phyloP scores from a whole-genome alignment of 306 rosid species.

The Inga laurina region DNA sequence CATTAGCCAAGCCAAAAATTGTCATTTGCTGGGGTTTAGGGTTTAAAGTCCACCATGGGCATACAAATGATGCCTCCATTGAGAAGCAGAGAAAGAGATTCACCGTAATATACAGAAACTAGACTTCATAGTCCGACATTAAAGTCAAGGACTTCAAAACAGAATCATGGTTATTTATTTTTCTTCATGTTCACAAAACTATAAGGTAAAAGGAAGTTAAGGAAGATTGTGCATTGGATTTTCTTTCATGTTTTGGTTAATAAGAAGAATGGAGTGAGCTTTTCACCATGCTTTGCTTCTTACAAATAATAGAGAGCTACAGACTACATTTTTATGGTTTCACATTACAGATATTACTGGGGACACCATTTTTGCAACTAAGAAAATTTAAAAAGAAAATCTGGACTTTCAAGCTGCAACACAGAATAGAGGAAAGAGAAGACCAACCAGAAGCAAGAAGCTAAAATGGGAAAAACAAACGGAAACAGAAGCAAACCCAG shows the following conservation, averaged over 20 bases:
- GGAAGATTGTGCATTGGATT: neutral
- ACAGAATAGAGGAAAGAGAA: neutral
- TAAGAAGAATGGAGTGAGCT: constrained; percentile 1
- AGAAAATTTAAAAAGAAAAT: constrained; percentile 2
- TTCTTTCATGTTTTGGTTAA: neutral
- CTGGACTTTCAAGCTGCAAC: neutral
- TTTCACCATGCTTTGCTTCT: constrained; percentile 15
- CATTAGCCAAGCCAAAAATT: constrained; percentile 3
- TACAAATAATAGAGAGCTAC: neutral
- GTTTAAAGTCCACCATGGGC: constrained; percentile 14
- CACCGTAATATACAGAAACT: neutral
- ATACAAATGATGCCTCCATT: neutral
- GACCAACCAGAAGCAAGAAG: neutral
- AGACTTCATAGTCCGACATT: neutral
- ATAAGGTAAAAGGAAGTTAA: neutral
- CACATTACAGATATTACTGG: neutral
- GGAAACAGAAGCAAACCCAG: constrained; percentile 37
- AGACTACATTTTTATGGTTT: neutral
- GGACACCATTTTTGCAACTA: neutral
- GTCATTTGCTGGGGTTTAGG: constrained; percentile 23
- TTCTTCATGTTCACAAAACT: constrained; percentile 3
- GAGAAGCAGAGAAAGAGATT: constrained; percentile 16
- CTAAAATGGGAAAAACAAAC: neutral
- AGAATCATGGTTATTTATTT: neutral
- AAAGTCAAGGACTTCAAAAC: neutral